Evolutionary conservation across 2,329 filamentous ascomycete species (phyloP), one percentile per base, ranked within the genome.

Genomic region (Thelonectria olida): DNA sequence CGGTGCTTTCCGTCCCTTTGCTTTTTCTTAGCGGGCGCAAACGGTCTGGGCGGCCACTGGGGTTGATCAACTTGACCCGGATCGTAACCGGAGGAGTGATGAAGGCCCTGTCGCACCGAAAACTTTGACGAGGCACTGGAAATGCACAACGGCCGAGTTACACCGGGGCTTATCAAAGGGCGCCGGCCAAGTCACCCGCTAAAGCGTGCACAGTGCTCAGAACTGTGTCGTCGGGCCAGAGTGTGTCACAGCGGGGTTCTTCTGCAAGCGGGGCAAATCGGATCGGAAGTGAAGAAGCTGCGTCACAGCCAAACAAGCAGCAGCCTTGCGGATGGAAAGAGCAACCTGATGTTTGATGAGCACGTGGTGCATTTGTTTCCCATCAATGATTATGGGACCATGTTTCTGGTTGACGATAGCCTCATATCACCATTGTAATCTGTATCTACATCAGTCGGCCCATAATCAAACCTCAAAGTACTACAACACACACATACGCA

Each of bases 231-330:
- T 17, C n/a, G 3, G 6, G 5, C 13, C 50, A 38, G 62, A 31
- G 38, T 39, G 58, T 58, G 53, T 55, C 60, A 67, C 66, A 61
- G 62, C 59, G 63, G 62, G 55, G 58, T 42, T 60, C 47, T 48
- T 39, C 45, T 7, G 49, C 42, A 66, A 60, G 68, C 68, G 69
- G 69, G 69, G 69, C 69, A 64, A 57, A 27, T 58, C 67, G 69
- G 66, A 41, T 58, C 64, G 67, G 64, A 62, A 65, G 42, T 8
- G 57, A 54, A 52, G n/a, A n/a, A n/a, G n/a, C n/a, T n/a, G n/a
- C n/a, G n/a, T 47, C 60, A 15, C 20, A 22, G 5, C 12, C 9
- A 44, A 25, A 15, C 8, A 13, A 34, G 42, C 36, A 9, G 28
- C 31, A 39, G 47, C 28, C 20, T 52, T 25, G n/a, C 38, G 9